Evolutionary conservation across 805 yeast genomes (phyloP), one percentile per base, ranked within the genome.

Genomic region (Metschnikowia dekortorum): DNA sequence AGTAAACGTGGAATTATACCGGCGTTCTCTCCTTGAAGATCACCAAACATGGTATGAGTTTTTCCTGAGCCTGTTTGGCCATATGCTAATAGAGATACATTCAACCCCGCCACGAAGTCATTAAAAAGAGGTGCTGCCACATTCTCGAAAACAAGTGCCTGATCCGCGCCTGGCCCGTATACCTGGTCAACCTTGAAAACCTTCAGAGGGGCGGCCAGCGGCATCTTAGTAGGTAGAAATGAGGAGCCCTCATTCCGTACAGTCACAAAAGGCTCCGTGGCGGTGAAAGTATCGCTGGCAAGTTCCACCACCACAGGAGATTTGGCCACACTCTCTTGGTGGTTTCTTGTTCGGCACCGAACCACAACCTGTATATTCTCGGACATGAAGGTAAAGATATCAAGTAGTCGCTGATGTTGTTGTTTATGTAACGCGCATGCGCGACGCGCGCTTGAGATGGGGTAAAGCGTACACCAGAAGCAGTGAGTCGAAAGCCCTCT

Each of bases 31-130:
- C 57, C 60, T 10, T 46, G 46, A 31, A 59, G 48, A 36, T 74
- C 76, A 8, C 85, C 84, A 62, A 79, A 81, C 94, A 81, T 81
- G 1, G 85, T 79, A 62, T 82, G 83, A 0, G 96, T 89, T 60
- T 89, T 89, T 28, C 96, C 96, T 0, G 96, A 87, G 1, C 96
- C 94, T 0, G 96, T 89, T 76, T 89, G 95, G 22, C 85, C 85
- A 61, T 81, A 81, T 0, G 94, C 96, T 56, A 89, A 74, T 30
- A 89, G 77, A 0, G 96, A 86, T 56, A 90, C 89, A 62, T 88
- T 89, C 53, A 55, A 66, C 13, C 85, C 84, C 44, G 65, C 62
- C 44, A 79, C 53, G 62, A 84, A 86, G 18, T 92, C 95, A 47
- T 76, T 70, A 50, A 89, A 68, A 52, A 89, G 78, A 54, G 91